These are phyloP conservation scores for Rhodocollybia butyracea DNA, from an alignment of 768 basidiomycete genomes.

Conservation along the genomic window DNA sequence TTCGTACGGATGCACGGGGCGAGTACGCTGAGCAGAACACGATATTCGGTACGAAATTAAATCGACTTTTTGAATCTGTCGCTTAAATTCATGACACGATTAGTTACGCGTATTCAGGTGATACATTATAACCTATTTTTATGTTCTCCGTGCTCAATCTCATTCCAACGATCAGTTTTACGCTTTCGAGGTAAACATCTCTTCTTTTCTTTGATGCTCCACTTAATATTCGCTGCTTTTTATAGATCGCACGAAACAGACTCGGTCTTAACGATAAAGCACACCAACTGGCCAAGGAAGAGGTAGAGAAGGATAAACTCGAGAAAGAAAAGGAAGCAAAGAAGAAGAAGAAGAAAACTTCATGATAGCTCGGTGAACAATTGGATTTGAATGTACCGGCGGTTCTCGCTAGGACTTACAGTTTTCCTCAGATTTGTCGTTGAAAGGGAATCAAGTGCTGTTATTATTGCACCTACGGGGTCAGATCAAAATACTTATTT, in stretches of 20 bases:
- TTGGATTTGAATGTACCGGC: too few relatives aligned
- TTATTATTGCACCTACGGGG: too few relatives aligned
- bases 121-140: background rate
- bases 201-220: constrained; percentile 1
- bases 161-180: constrained; percentile 63
- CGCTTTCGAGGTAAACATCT: constrained; percentile 70
- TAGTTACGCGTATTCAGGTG: constrained; percentile 73
- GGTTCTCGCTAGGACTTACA: too few relatives aligned
- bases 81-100: constrained; percentile 6
- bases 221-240: background rate
- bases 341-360: constrained; percentile 11
- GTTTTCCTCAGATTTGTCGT: too few relatives aligned
- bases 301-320: constrained; percentile 61
- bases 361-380: background rate
- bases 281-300: constrained; percentile 76
- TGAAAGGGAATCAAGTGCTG: background rate
- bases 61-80: background rate
- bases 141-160: constrained; percentile 16
- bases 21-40: constrained; percentile 93
- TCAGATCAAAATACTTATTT: background rate
- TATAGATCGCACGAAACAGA: constrained; percentile 85
- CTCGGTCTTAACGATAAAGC: constrained; percentile 87
- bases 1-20: constrained; percentile 71
- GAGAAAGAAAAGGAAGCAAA: constrained; percentile 38
- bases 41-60: constrained; percentile 71